Evolutionary conservation across 2,329 filamentous ascomycete species (phyloP).

Genomic region (Alternaria novae-zelandiae): DNA sequence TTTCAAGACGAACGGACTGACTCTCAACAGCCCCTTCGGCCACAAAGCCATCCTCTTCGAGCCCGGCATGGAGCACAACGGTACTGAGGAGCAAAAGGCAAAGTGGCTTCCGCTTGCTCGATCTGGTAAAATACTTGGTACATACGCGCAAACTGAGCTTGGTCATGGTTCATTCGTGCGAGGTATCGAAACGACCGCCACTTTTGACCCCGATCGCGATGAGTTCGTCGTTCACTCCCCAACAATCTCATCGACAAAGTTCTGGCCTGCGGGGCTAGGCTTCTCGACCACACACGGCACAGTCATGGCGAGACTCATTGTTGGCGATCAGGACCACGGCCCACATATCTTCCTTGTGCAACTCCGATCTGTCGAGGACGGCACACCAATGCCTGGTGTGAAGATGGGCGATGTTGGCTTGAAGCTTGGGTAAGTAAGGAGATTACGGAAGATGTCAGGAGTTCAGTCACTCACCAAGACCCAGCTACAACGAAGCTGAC

Average conservation of each 20-base stretch:
- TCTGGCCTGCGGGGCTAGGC: constrained; percentile 24
- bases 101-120: constrained; percentile 49
- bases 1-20: background rate
- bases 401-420: constrained; percentile 58
- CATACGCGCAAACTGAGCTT: constrained; percentile 58
- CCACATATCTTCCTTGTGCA: constrained; percentile 60
- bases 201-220: constrained; percentile 51
- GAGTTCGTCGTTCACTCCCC: constrained; percentile 58
- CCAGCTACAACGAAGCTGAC: constrained; percentile 55
- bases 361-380: constrained; percentile 51
- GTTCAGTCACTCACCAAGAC: constrained; percentile 25
- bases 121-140: constrained; percentile 50
- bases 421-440: constrained; percentile 41
- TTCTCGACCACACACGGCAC: constrained; percentile 39
- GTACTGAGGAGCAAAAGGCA: constrained; percentile 52
- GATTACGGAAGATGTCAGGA: background rate
- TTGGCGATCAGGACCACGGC: constrained; percentile 48
- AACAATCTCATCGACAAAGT: constrained; percentile 44
- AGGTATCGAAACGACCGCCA: constrained; percentile 56
- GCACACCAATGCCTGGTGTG: constrained; percentile 55
- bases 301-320: constrained; percentile 56
- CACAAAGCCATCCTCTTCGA: constrained; percentile 20
- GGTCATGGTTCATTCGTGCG: constrained; percentile 59
- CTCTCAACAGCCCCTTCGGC: constrained; percentile 18
- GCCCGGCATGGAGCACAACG: constrained; percentile 45